Base-by-base conservation (phyloP, 805 yeast genomes). In the Suhomyces sp. region DNA sequence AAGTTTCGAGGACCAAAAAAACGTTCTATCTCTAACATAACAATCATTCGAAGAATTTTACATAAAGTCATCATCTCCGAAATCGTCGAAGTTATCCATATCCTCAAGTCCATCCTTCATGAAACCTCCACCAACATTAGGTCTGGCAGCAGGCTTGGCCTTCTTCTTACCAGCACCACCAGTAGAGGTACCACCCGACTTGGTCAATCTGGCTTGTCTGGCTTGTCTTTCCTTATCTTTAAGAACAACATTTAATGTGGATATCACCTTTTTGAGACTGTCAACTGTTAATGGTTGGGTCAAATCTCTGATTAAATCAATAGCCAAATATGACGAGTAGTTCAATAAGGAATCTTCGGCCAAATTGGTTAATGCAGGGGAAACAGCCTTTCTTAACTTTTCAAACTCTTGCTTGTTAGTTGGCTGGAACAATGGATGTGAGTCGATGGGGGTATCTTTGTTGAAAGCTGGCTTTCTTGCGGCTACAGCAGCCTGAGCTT, bases 101-200 rank as follows among this genome's bases (percentile, higher is more conserved):
- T 80, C 88, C 59, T 83, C 84, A 40, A 79, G 77, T 49, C 74
- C 76, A 63, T 86, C 90, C 71, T 87, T 86, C 78, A 86, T 88
- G 72, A 79, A 79, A 8, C 66, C 65, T 4, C 73, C 67, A 47
- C 82, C 70, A 47, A 72, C 73, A 57, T 74, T 83, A 49, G 88
- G 77, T 68, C 86, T 87, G 45, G 90, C 87, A 52, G 84, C 72
- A 53, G 89, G 87, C 72, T 88, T 87, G 54, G 90, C 97, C 83
- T 92, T 93, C 83, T 88, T 87, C 82, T 92, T 91, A 72, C 96
- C 96, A 38, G 96, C 94, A 68, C 97, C 97, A 63, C 96, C 96
- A 23, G 90, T 82, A 40, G 93, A 83, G 26, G 96, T 88, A 58
- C 93, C 94, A 57, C 94, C 93, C 51, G 89, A 79, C 68, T 85